These are phyloP conservation scores for Annulohypoxylon nitens DNA, from an alignment of 495 filamentous ascomycete genomes.

Conservation along the genomic window DNA sequence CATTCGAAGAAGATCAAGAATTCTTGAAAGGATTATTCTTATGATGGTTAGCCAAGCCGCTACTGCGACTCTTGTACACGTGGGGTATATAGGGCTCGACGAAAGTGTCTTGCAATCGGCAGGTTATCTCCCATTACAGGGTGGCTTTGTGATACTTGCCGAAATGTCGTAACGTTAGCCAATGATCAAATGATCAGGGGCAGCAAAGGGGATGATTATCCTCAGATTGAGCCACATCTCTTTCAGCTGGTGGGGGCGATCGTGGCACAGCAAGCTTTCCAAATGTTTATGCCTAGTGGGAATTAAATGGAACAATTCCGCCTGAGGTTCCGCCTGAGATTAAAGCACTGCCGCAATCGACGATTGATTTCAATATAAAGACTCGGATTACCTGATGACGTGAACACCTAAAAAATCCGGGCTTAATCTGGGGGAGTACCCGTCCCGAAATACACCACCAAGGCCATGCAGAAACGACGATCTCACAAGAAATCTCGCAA, in stretches of 20 bases:
- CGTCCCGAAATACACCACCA: background rate
- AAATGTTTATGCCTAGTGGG: background rate
- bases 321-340: background rate
- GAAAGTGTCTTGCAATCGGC: background rate
- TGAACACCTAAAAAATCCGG: constrained; percentile 7
- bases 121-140: background rate
- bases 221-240: constrained; percentile 12
- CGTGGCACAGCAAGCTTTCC: constrained; percentile 3
- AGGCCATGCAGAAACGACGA: constrained; percentile 52
- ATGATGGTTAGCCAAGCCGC: background rate
- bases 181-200: constrained; percentile 5
- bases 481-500: constrained; percentile 57
- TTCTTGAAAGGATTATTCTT: background rate
- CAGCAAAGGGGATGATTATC: background rate
- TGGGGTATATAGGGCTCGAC: background rate
- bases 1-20: background rate
- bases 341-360: constrained; percentile 7
- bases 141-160: background rate
- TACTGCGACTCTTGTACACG: constrained; percentile 4
- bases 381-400: constrained; percentile 3
- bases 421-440: background rate
- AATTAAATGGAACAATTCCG: background rate
- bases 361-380: constrained; percentile 1
- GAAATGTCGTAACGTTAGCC: background rate
- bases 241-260: constrained; percentile 16